Base-by-base conservation (phyloP, 2,329 filamentous ascomycete species). In the Colletotrichum truncatum region DNA sequence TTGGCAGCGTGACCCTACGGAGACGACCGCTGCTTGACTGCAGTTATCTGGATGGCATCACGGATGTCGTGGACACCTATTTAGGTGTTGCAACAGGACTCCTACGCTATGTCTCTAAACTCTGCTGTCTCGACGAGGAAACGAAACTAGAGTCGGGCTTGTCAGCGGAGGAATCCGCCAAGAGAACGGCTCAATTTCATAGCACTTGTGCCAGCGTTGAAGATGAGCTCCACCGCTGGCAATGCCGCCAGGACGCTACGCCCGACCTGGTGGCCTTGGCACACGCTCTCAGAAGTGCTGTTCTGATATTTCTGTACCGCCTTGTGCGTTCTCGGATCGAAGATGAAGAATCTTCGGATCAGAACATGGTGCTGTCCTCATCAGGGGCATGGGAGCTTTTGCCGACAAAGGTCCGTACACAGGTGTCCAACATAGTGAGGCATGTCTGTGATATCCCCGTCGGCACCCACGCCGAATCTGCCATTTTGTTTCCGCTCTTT, bases 11-110 rank as follows among this genome's bases (percentile, higher is more conserved):
- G 1, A 69, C 65, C 6, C 32, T 68, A 1, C 28, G 65, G 23
- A 48, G 66, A 26, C 32, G 55, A 3, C 67, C 67, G 1, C 30
- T 69, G 4, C 55, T 69, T 14, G 64, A 68, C 30, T 51, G 36
- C n/a, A 43, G 45, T 0, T 69, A 69, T 26, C 16, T 69, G 10
- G 52, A 62, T 18, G 67, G 55, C 8, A 69, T 69, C 41, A 62
- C 55, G 6, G 65, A 69, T 7, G 67, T 67, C 4, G 61, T 69
- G 1, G 67, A 69, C 39, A 66, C 60, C 7, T 69, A 69, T 25
- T 3, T 69, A 7, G 67, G 67, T 6, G 67, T 69, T 4, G 67
- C 65, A 12, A 68, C 61, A 4, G 65, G 41, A 6, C 46, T 69
- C 1, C 36, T 69, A 21, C 56, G 46, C 16, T 60, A 68, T 1